Base-by-base conservation (phyloP, 192 early-diverging fungal species). In the Funneliformis geosporum region DNA sequence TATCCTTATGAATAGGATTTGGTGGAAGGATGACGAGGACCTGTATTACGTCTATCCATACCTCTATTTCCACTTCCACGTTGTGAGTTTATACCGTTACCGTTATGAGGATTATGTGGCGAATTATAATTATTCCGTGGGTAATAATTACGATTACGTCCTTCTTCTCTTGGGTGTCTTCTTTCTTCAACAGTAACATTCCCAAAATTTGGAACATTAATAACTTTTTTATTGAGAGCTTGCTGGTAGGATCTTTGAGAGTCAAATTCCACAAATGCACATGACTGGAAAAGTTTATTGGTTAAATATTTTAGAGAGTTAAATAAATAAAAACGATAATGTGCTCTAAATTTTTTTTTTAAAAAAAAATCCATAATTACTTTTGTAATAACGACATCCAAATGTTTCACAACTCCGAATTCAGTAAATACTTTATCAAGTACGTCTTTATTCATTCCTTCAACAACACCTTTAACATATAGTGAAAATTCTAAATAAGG, bases 181-280 rank as follows among this genome's bases (percentile, higher is more conserved):
- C 89, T 87, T 77, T 86, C 88, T 73, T 91, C 89, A 28, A 87
- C 84, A 44, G 73, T 44, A 9, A 91, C 84, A 46, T 27, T 82
- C 65, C 80, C 80, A 10, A 76, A 78, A 12, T 86, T 87, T 0
- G 67, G 67, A 73, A 85, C 82, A 46, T 84, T 80, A n/a, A 80
- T 82, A 43, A 87, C 82, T 10, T 73, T 80, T 70, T 92, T 83
- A 50, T 87, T 88, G 71, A 96, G 90, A 16, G 93, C 90, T 5
- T 83, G 82, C 43, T 87, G 87, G 23, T 92, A 92, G 28, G 85
- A 83, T 25, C 88, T 92, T 38, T 82, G 83, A 14, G 87, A 85
- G 43, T 83, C 81, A 82, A 95, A 96, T 79, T 95, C 93, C 33
- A 94, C 90, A 81, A 93, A 91, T 3, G 90, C 92, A 43, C 80